These are phyloP conservation scores for Magnaporthiopsis rhizophila DNA, from an alignment of 2,329 filamentous ascomycete genomes.

Conservation along the genomic window DNA sequence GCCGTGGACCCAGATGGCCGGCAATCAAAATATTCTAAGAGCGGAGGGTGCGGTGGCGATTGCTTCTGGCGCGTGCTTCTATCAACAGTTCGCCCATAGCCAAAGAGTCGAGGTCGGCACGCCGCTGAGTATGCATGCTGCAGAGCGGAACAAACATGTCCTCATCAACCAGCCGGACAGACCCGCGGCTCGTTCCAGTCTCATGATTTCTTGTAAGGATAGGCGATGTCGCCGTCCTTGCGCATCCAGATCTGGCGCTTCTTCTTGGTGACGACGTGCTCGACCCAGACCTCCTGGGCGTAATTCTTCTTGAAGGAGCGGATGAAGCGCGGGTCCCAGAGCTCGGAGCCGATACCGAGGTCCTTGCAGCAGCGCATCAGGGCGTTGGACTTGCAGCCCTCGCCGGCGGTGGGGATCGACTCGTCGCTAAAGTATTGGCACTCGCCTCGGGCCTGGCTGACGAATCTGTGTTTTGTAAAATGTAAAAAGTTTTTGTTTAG, in stretches of 20 bases:
- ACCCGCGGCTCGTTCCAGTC: too few relatives aligned
- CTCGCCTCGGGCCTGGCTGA: slow-evolving; percentile 88
- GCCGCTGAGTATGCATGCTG: too few relatives aligned
- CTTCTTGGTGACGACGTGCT: slow-evolving; percentile 81
- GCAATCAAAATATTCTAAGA: background rate
- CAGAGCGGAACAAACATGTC: too few relatives aligned
- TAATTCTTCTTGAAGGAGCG: slow-evolving; percentile 68
- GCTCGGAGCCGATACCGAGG: slow-evolving; percentile 83
- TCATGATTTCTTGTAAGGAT: slow-evolving; percentile 42
- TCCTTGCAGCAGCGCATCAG: slow-evolving; percentile 99
- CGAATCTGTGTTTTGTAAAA: slow-evolving; percentile 50
- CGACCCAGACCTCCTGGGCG: slow-evolving; percentile 78
- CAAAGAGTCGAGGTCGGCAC: too few relatives aligned
- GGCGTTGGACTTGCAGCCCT: slow-evolving; percentile 96
- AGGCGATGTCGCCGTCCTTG: slow-evolving; percentile 69
- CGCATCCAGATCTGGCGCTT: slow-evolving; percentile 79
- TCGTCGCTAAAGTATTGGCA: slow-evolving; percentile 89
- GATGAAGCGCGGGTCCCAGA: slow-evolving; percentile 94
- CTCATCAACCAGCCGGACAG: background rate
- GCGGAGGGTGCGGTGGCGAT: background rate
- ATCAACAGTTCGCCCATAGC: background rate
- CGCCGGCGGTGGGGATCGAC: slow-evolving; percentile 85
- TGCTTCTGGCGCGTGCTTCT: too few relatives aligned
- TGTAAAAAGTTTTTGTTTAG: background rate
- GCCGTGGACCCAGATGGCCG: too few relatives aligned